These are phyloP conservation scores for Agaricus sinodeliciosus DNA, from an alignment of 768 basidiomycete species.

Conservation along the genomic window DNA sequence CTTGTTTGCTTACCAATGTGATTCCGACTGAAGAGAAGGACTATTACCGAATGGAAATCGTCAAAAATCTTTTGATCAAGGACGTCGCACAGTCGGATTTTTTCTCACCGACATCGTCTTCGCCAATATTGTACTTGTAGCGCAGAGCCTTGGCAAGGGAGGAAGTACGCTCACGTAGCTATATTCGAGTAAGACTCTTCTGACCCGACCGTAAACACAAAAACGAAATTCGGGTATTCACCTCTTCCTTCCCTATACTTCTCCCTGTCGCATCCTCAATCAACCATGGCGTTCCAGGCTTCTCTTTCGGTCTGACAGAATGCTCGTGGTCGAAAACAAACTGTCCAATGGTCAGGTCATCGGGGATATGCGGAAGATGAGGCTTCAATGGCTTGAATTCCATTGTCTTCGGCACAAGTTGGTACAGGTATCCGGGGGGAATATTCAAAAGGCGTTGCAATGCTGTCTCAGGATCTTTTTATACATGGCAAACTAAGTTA, in stretches of 20 bases:
- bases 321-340: slow-evolving; percentile 44
- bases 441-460: not conserved
- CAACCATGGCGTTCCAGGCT: slow-evolving; percentile 31
- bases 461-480: not conserved
- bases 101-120: slow-evolving; percentile 44
- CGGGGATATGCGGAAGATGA: slow-evolving; percentile 37
- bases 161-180: slow-evolving; percentile 41
- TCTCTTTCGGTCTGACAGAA: slow-evolving; percentile 31
- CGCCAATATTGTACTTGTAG: slow-evolving; percentile 38
- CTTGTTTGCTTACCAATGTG: slow-evolving; percentile 42
- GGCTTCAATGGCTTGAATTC: slow-evolving; percentile 23
- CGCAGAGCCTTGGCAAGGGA: slow-evolving; percentile 42
- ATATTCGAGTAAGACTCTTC: slow-evolving; percentile 13
- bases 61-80: no score
- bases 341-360: slow-evolving; percentile 45
- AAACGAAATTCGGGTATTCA: no score
- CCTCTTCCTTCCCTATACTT: slow-evolving; percentile 32
- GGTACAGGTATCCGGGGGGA: not conserved
- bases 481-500: not conserved
- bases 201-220: no score
- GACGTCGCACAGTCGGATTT: not conserved
- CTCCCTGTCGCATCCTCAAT: slow-evolving; percentile 45
- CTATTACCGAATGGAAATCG: slow-evolving; percentile 23
- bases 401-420: slow-evolving; percentile 13
- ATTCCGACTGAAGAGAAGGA: slow-evolving; percentile 61